Conservation (phyloP, 176 grass and related monocot species). For the Bonia amplexicaulis region DNA sequence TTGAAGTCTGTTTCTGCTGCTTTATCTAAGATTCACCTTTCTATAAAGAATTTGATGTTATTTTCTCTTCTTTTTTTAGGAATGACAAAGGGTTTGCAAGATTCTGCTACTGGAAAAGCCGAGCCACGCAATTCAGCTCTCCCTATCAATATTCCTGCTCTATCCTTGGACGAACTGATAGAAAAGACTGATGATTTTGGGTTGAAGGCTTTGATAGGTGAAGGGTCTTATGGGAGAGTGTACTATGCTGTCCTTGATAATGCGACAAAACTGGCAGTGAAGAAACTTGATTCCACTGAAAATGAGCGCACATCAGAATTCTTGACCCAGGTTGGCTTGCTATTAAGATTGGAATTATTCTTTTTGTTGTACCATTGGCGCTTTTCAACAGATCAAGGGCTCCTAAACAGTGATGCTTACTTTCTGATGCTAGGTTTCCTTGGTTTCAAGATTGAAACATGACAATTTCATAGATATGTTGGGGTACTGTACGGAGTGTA, state of each 20-base stretch:
- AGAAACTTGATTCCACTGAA: slow-evolving; percentile 75
- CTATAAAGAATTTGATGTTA: neutral
- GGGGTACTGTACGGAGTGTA: slow-evolving; percentile 79
- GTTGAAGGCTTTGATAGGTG: slow-evolving; percentile 63
- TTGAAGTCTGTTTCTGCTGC: neutral
- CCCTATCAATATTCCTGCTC: slow-evolving; percentile 53
- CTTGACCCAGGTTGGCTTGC: slow-evolving; percentile 58
- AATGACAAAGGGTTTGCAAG: slow-evolving; percentile 31
- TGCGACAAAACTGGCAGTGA: slow-evolving; percentile 70
- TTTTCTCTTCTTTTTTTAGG: slow-evolving; percentile 16
- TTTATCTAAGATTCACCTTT: slow-evolving; percentile 1
- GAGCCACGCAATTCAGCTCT: slow-evolving; percentile 45
- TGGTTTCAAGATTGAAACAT: slow-evolving; percentile 75
- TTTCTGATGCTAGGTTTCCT: slow-evolving; percentile 45
- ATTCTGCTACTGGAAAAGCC: slow-evolving; percentile 36
- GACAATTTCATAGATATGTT: slow-evolving; percentile 78
- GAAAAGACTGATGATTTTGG: slow-evolving; percentile 87
- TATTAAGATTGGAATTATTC: slow-evolving; percentile 1
- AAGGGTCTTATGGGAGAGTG: slow-evolving; percentile 92
- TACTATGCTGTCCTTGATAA: slow-evolving; percentile 62
- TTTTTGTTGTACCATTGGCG: neutral
- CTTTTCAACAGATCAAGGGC: neutral
- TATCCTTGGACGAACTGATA: slow-evolving; percentile 68
- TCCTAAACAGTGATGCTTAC: too few relatives aligned
- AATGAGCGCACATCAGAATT: slow-evolving; percentile 62